phyloP scores from a whole-genome alignment of 345 rosid species.

The Pistacia atlantica region DNA sequence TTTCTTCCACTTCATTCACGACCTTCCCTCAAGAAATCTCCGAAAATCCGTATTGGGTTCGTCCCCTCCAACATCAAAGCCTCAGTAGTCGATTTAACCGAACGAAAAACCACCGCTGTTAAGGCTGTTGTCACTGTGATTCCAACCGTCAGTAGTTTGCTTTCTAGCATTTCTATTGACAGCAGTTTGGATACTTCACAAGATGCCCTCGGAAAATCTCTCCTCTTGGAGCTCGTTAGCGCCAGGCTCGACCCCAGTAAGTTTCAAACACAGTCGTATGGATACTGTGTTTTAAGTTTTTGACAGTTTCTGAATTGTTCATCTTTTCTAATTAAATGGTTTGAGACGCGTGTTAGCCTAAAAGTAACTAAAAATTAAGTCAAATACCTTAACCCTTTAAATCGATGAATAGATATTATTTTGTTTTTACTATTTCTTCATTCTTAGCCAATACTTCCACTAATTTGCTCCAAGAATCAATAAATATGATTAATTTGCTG shows the following conservation, averaged over 20 bases:
- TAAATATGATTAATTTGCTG: no score
- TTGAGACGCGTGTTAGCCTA: no score
- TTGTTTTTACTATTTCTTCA: no score
- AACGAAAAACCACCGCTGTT: constrained; percentile 16
- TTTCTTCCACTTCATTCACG: constrained; percentile 9
- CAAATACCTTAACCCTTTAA: no score
- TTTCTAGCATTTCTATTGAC: constrained; percentile 32
- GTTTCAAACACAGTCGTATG: constrained; percentile 1
- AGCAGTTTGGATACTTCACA: constrained; percentile 42
- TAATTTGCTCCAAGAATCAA: no score
- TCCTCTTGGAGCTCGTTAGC: constrained; percentile 64
- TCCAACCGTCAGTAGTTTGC: constrained; percentile 28
- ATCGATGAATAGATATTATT: no score
- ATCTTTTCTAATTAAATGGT: no score
- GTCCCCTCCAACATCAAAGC: constrained; percentile 16
- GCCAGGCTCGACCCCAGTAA: constrained; percentile 53
- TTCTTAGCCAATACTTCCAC: no score
- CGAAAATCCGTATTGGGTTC: constrained; percentile 11
- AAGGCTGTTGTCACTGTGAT: constrained; percentile 43
- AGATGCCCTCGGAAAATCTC: constrained; percentile 52
- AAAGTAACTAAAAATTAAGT: no score
- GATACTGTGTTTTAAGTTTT: no score
- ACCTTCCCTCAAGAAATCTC: constrained; percentile 6
- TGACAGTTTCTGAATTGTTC: neutral
- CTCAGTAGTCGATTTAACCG: neutral